Percentiles rank a stretch among this genome's conserved stretches.
Evolutionary conservation across 2,329 filamentous ascomycete genomes (phyloP).

Genomic region (Orbilia quercus): DNA sequence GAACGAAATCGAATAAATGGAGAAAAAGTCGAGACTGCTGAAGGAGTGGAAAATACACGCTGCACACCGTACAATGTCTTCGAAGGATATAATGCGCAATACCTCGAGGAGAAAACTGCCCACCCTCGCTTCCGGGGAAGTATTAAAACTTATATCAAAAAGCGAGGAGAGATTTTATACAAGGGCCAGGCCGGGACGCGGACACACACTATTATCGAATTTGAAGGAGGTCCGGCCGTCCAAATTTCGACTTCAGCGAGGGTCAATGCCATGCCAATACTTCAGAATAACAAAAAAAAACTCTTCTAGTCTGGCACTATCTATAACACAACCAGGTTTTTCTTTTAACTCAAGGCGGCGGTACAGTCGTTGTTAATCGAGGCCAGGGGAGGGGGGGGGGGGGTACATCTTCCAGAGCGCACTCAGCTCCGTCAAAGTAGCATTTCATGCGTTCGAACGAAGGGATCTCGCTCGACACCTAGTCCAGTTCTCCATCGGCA

Average conservation of each 20-base stretch:
- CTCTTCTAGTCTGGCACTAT: conserved; percentile 9
- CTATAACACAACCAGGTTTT: conserved; percentile 41
- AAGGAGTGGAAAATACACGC: conserved; percentile 16
- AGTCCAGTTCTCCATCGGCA: conserved; percentile 13
- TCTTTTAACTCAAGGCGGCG: conserved; percentile 43
- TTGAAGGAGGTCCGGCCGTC: conserved; percentile 39
- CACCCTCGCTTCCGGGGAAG: conserved; percentile 17
- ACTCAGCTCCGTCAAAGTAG: conserved; percentile 19
- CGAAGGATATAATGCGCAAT: conserved; percentile 11
- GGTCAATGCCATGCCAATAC: conserved; percentile 43
- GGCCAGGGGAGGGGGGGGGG: conserved; percentile 40
- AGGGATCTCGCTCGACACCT: conserved; percentile 30
- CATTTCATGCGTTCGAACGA: conserved; percentile 40
- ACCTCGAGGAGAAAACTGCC: conserved; percentile 10
- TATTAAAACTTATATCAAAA: conserved; percentile 47
- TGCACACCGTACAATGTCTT: not conserved
- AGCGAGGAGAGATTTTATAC: conserved; percentile 4
- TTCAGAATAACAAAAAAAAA: conserved; percentile 26
- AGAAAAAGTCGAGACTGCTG: conserved; percentile 13
- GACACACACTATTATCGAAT: conserved; percentile 40
- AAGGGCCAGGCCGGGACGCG: conserved; percentile 27
- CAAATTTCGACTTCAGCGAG: conserved; percentile 41
- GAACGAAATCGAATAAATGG: conserved; percentile 20
- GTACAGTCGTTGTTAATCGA: conserved; percentile 24
- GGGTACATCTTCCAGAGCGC: conserved; percentile 15